Conservation (phyloP, 176 grass and related monocot genomes). For the Oryza glumipatula region DNA sequence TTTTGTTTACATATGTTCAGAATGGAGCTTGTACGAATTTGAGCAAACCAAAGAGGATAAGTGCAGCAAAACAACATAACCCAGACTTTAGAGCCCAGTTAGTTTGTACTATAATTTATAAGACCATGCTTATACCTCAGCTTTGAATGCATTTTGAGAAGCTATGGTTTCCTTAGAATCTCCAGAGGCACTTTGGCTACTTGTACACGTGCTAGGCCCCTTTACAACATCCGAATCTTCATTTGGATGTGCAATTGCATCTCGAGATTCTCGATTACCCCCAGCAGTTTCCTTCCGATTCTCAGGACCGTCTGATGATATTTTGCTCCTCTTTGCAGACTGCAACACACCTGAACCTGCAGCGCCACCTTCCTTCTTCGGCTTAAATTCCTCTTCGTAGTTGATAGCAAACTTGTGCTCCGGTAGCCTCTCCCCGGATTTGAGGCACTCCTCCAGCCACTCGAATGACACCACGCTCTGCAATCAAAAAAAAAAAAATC, state of each 20-base stretch:
- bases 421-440: conserved; percentile 60
- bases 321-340: conserved; percentile 50
- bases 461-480: conserved; percentile 65
- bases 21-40: not conserved
- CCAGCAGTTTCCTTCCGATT: not conserved
- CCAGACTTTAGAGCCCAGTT: not conserved
- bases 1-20: not conserved
- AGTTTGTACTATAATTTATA: not conserved
- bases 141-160: conserved; percentile 36
- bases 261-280: conserved; percentile 13
- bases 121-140: conserved; percentile 42
- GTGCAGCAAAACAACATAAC: not conserved
- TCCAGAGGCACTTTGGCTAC: conserved; percentile 33
- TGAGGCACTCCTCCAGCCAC: conserved; percentile 85
- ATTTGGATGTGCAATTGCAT: conserved; percentile 1
- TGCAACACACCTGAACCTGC: conserved; percentile 18
- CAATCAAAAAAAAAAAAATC: not conserved
- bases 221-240: conserved; percentile 35
- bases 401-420: conserved; percentile 61
- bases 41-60: not conserved
- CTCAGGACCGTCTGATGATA: conserved; percentile 19
- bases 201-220: conserved; percentile 18
- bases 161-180: conserved; percentile 33
- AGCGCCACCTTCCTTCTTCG: conserved; percentile 11
- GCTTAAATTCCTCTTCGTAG: conserved; percentile 54